Percentiles rank a stretch among this genome's conserved stretches.
Conservation (phyloP, 805 yeast species). For the Suhomyces sp. region DNA sequence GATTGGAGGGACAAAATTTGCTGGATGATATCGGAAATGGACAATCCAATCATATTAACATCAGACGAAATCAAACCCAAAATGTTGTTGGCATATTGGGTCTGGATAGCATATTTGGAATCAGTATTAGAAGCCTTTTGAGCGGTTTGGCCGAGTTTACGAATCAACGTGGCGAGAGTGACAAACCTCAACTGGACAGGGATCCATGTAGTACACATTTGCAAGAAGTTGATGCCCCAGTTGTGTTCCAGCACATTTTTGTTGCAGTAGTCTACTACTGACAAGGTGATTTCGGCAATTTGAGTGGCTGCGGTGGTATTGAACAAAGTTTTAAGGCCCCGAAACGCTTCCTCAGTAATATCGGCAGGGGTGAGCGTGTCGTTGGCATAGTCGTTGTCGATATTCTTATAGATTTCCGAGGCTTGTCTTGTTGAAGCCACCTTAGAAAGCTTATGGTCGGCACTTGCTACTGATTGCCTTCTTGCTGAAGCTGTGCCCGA, state of each 20-base stretch:
- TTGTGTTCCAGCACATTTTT: constrained; percentile 19
- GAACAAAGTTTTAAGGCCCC: constrained; percentile 58
- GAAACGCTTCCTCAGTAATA: constrained; percentile 44
- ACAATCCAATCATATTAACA: constrained; percentile 82
- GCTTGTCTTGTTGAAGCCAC: constrained; percentile 23
- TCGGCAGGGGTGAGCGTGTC: constrained; percentile 35
- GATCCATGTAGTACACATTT: constrained; percentile 68
- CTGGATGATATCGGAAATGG: constrained; percentile 75
- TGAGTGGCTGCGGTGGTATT: constrained; percentile 62
- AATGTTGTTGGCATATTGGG: constrained; percentile 44
- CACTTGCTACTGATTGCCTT: constrained; percentile 1
- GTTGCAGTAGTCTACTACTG: constrained; percentile 44
- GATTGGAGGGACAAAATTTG: constrained; percentile 53
- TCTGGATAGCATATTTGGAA: constrained; percentile 23
- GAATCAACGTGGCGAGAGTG: constrained; percentile 46
- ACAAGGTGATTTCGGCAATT: constrained; percentile 52
- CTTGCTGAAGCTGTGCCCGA: neutral
- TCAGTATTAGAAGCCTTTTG: constrained; percentile 11
- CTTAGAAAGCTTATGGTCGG: constrained; percentile 22
- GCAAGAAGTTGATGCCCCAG: constrained; percentile 61
- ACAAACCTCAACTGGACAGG: constrained; percentile 77
- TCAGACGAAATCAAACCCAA: constrained; percentile 67
- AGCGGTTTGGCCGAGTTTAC: constrained; percentile 24
- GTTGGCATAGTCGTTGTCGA: constrained; percentile 30
- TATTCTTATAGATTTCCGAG: constrained; percentile 10